A percentile compares a stretch with the other conserved stretches of the same genome.
phyloP scores from a whole-genome alignment of 176 grass and related monocot genomes.

The Otatea glauca region DNA sequence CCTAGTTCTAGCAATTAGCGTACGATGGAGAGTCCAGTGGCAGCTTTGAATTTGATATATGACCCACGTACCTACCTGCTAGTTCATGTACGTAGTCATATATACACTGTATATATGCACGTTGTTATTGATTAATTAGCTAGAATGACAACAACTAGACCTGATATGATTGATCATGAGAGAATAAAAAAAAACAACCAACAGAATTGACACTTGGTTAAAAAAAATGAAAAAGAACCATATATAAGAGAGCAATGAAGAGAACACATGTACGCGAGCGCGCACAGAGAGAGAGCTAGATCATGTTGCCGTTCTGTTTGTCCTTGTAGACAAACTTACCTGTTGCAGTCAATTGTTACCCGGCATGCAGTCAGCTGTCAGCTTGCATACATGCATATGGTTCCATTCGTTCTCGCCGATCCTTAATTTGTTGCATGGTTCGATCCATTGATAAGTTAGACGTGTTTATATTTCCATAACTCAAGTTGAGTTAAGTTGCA shows the following conservation, averaged over 20 bases:
- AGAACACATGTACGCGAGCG: not conserved
- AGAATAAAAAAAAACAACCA: not conserved
- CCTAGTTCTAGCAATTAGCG: not conserved
- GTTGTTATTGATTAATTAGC: not conserved
- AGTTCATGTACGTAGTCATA: no score
- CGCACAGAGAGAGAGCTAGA: not conserved
- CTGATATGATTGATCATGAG: not conserved
- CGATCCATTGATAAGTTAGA: not conserved
- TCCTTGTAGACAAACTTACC: not conserved
- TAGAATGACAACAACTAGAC: not conserved
- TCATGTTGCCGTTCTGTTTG: not conserved
- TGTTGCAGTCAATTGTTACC: not conserved
- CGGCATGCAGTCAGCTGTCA: not conserved
- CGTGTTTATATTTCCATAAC: not conserved
- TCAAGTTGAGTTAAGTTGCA: not conserved
- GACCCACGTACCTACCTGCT: no score
- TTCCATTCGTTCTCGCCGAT: not conserved
- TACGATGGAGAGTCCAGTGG: not conserved
- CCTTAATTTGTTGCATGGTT: not conserved
- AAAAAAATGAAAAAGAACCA: not conserved
- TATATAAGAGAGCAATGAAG: not conserved
- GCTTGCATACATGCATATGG: not conserved
- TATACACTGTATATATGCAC: no score
- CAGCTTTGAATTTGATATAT: no score
- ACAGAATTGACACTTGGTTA: not conserved